Evolutionary conservation across 768 basidiomycete species (phyloP), one percentile per base, ranked within the genome.

Genomic region (Boletus bicolor): DNA sequence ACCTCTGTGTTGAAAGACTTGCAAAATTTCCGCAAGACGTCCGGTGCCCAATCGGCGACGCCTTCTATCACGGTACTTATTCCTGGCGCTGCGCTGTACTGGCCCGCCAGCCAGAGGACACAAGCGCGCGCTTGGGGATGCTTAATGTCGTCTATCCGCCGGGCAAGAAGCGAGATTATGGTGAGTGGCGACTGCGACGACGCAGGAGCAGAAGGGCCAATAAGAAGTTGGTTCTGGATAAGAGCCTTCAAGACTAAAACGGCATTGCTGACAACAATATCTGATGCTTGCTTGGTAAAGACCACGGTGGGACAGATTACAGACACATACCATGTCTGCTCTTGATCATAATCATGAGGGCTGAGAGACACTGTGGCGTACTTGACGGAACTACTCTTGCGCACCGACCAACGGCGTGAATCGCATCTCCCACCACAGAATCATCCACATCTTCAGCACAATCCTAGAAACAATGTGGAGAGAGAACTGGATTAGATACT

Each of bases 61-160:
- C 85, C 85, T 49, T 83, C 80, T 2, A 82, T 76, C 1, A 75
- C 70, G 17, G 71, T 59, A 10, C 45, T 45, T 26, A 63, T 65
- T 39, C 72, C 73, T 17, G 68, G 65, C 7, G 72, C 69, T 14
- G 78, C 78, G 17, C 89, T 82, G 66, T 92, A 92, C 68, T 97
- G 93, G 0, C 96, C 95, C 0, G 93, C 93, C 0, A 98, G 82
- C 93, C 96, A 97, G 26, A 93, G 74, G 1, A 98, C 85, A 61
- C 90, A 93, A 0, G 95, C 93, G 32, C 91, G 77, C 1, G 95
- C 93, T 63, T 85, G 81, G 1, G 86, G 77, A 62, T 94, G 91
- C 7, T 76, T 80, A 49, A 98, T 90, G 49, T 85, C 86, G 46
- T 93, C 90, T 44, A 96, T 80, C 34, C 82, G 80, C 47, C 82